Percentiles rank a stretch among this genome's conserved stretches.
Evolutionary conservation across 768 basidiomycete genomes (phyloP).

Genomic region (Termitomyces sp.): DNA sequence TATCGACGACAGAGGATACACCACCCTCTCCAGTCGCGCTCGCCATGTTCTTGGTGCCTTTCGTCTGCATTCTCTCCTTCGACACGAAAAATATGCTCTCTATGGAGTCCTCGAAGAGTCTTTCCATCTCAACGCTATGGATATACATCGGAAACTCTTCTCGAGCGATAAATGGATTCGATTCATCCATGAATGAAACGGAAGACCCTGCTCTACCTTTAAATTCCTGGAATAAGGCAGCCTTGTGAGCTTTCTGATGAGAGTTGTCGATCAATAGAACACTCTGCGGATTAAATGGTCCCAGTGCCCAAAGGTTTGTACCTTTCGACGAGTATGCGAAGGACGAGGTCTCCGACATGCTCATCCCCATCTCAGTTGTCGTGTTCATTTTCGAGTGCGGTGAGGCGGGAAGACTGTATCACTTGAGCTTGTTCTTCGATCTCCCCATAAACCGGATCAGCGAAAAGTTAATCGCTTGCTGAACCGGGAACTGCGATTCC

Average conservation of each 20-base stretch:
- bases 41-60: background rate
- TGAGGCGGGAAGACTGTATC: conserved; percentile 11
- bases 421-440: conserved; percentile 21
- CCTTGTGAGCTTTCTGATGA: conserved; percentile 52
- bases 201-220: conserved; percentile 54
- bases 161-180: conserved; percentile 56
- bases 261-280: conserved; percentile 17
- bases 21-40: background rate
- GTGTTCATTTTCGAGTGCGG: conserved; percentile 37
- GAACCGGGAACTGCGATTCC: background rate
- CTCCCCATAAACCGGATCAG: conserved; percentile 54
- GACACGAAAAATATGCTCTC: conserved; percentile 46
- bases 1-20: background rate
- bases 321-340: conserved; percentile 84
- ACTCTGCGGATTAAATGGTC: conserved; percentile 52
- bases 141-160: conserved; percentile 77
- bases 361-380: conserved; percentile 81
- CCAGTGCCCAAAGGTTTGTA: conserved; percentile 76
- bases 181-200: conserved; percentile 29
- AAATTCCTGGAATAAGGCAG: conserved; percentile 64
- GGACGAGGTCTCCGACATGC: conserved; percentile 57
- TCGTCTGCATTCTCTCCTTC: conserved; percentile 18
- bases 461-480: conserved; percentile 61
- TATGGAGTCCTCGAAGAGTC: conserved; percentile 42
- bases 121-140: conserved; percentile 52